Conservation (phyloP, 768 basidiomycete genomes). For the Podaxis pistillaris region DNA sequence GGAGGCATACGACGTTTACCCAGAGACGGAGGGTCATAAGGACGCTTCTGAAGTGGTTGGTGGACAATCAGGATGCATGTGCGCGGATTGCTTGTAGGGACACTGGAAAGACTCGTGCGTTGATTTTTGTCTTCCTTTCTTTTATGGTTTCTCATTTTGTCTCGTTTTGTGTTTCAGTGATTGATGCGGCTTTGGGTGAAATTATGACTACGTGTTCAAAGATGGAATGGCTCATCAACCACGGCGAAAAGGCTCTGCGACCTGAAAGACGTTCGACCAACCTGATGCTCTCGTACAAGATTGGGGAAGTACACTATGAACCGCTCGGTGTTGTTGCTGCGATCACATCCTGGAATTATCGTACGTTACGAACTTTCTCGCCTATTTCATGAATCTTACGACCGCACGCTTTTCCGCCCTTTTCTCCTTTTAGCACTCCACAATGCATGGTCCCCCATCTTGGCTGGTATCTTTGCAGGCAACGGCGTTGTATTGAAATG, state of each 20-base stretch:
- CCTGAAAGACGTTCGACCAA: conserved; percentile 72
- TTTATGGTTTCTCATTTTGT: background rate
- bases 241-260: conserved; percentile 75
- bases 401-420: background rate
- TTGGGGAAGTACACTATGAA: conserved; percentile 78
- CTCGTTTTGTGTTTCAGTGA: conserved; percentile 45
- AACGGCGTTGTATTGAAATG: conserved; percentile 91
- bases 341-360: conserved; percentile 95
- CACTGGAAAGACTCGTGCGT: conserved; percentile 91
- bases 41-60: conserved; percentile 88
- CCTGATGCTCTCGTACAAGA: conserved; percentile 73
- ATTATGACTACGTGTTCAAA: conserved; percentile 94
- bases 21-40: conserved; percentile 82
- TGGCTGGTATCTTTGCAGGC: conserved; percentile 88
- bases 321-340: conserved; percentile 92
- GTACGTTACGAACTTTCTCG: conserved; percentile 35
- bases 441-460: conserved; percentile 91
- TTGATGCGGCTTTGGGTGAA: conserved; percentile 94
- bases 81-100: conserved; percentile 89
- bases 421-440: conserved; percentile 67
- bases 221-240: conserved; percentile 85
- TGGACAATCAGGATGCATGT: conserved; percentile 85
- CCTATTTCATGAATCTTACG: conserved; percentile 3
- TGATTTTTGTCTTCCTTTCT: background rate
- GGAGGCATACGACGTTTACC: conserved; percentile 73